Conservation (phyloP, 2,329 filamentous ascomycete species). For the Aspergillus unguis region DNA sequence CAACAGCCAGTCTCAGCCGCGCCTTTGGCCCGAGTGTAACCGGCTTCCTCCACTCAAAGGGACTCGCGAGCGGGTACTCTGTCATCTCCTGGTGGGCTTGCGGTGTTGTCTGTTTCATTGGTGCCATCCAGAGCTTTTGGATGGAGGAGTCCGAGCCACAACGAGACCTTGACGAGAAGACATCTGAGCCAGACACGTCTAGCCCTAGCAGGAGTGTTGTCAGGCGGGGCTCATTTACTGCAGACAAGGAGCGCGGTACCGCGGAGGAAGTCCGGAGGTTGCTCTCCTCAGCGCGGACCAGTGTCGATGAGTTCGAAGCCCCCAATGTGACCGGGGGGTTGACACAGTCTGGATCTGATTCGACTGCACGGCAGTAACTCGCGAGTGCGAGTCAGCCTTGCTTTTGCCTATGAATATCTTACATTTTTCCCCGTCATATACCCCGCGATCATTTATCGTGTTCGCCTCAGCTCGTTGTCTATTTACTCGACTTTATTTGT, state of each 20-base stretch:
- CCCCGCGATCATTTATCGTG: constrained; percentile 4
- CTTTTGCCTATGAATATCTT: constrained; percentile 8
- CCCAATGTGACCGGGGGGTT: constrained; percentile 22
- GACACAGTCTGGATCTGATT: constrained; percentile 10
- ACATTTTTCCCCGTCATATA: constrained; percentile 18
- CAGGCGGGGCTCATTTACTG: constrained; percentile 22
- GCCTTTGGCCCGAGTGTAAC: constrained; percentile 87
- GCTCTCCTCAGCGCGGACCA: constrained; percentile 35
- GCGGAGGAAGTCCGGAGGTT: constrained; percentile 35
- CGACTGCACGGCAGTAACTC: constrained; percentile 9
- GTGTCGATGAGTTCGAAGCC: constrained; percentile 33
- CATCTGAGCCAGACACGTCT: constrained; percentile 26
- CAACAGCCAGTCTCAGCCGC: constrained; percentile 81
- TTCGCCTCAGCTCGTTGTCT: constrained; percentile 6
- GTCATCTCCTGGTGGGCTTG: constrained; percentile 93
- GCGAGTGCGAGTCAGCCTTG: background rate
- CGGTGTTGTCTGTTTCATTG: constrained; percentile 69
- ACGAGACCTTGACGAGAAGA: constrained; percentile 41
- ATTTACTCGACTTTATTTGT: constrained; percentile 7
- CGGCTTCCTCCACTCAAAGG: constrained; percentile 77
- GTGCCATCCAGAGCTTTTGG: constrained; percentile 70
- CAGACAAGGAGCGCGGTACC: constrained; percentile 22
- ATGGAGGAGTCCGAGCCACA: constrained; percentile 63
- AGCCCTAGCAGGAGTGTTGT: constrained; percentile 23
- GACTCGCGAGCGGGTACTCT: constrained; percentile 75